phyloP scores from a whole-genome alignment of 2,329 filamentous ascomycete species.

The Magnaporthiopsis incrustans region DNA sequence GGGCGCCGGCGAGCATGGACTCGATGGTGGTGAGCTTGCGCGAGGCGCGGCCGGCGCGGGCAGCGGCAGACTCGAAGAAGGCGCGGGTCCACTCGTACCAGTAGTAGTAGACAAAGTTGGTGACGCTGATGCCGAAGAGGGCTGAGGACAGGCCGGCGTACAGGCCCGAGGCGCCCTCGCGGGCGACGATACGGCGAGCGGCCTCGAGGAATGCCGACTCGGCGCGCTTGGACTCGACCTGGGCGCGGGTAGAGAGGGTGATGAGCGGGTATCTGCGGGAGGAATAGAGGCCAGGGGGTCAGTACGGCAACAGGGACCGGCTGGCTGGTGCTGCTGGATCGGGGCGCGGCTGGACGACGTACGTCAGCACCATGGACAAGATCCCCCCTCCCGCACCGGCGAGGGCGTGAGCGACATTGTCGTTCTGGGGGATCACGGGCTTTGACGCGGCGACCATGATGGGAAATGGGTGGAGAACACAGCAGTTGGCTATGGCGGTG shows the following conservation, averaged over 20 bases:
- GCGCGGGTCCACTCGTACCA: constrained; percentile 97
- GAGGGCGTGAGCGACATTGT: constrained; percentile 94
- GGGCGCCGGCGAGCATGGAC: constrained; percentile 88
- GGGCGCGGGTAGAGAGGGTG: constrained; percentile 91
- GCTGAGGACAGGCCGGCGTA: constrained; percentile 92
- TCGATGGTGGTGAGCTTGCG: constrained; percentile 86
- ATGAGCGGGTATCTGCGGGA: constrained; percentile 77
- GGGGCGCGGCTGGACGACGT: constrained; percentile 21
- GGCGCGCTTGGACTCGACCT: constrained; percentile 93
- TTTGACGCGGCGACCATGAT: constrained; percentile 34
- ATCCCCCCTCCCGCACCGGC: constrained; percentile 90
- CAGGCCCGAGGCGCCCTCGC: constrained; percentile 81
- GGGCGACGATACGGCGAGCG: constrained; percentile 76
- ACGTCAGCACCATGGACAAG: constrained; percentile 93
- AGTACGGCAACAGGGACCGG: background rate
- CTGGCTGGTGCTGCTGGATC: constrained; percentile 9
- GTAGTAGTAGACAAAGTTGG: constrained; percentile 99
- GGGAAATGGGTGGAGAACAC: background rate
- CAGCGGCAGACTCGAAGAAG: constrained; percentile 73
- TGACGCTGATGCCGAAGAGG: constrained; percentile 94
- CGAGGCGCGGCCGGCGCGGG: constrained; percentile 59
- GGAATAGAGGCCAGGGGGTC: constrained; percentile 8
- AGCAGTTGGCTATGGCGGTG: background rate
- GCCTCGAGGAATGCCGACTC: constrained; percentile 78
- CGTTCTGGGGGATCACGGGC: constrained; percentile 70